Conservation (phyloP, 768 basidiomycete species). For the Gyrodon lividus region DNA sequence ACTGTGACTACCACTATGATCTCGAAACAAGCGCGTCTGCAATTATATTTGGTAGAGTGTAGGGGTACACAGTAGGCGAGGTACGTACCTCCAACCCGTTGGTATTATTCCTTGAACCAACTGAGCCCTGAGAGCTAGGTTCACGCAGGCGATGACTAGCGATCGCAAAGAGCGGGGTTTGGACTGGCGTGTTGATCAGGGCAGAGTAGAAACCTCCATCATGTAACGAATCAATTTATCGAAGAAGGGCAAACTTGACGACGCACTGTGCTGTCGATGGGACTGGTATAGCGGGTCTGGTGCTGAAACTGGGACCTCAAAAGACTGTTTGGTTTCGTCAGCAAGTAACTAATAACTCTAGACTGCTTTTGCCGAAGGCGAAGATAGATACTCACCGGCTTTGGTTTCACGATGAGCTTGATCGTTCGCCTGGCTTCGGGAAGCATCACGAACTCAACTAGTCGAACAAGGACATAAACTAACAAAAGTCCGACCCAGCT, state of each 20-base stretch:
- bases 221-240: background rate
- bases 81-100: background rate
- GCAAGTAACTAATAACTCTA: background rate
- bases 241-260: background rate
- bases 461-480: background rate
- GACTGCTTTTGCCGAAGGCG: background rate
- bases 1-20: background rate
- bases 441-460: conserved; percentile 6
- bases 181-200: conserved; percentile 9
- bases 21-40: conserved; percentile 1
- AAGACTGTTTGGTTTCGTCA: conserved; percentile 18
- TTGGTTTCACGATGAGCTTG: conserved; percentile 28
- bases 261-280: conserved; percentile 23
- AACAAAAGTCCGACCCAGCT: too few relatives aligned
- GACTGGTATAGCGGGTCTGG: conserved; percentile 28
- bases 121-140: background rate
- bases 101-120: background rate
- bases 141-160: background rate
- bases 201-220: conserved; percentile 20
- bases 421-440: conserved; percentile 15
- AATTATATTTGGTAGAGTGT: background rate
- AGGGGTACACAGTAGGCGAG: background rate
- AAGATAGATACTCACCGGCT: conserved; percentile 22
- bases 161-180: background rate
- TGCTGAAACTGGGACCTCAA: conserved; percentile 24